Evolutionary conservation across 768 basidiomycete species (phyloP).

Genomic region (Rhodocollybia butyracea): DNA sequence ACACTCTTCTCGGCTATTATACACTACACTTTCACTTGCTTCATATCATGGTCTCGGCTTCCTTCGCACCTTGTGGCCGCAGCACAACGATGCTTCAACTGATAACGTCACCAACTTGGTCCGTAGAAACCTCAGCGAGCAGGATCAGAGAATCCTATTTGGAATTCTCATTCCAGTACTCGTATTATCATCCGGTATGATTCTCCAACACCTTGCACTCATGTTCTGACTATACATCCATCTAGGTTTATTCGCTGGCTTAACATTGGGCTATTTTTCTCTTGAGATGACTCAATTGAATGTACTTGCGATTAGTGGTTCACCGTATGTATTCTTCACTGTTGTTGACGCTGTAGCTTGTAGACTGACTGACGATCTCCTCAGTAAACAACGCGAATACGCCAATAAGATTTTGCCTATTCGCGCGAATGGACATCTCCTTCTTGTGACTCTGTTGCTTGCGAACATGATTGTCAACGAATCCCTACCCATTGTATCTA

Average conservation of each 20-base stretch:
- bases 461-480: conserved; percentile 95
- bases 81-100: background rate
- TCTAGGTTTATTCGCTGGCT: conserved; percentile 89
- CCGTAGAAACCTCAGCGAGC: background rate
- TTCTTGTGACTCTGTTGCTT: conserved; percentile 78
- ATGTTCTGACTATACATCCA: too few species aligned
- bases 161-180: conserved; percentile 72
- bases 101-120: conserved; percentile 8
- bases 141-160: background rate
- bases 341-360: background rate
- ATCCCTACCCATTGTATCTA: conserved; percentile 79
- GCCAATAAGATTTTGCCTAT: conserved; percentile 87
- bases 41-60: conserved; percentile 43
- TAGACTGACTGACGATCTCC: background rate
- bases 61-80: conserved; percentile 20
- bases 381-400: conserved; percentile 72
- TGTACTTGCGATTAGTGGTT: conserved; percentile 82
- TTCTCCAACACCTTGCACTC: too few species aligned
- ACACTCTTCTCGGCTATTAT: conserved; percentile 42
- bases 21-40: conserved; percentile 39
- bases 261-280: conserved; percentile 84
- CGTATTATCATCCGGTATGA: conserved; percentile 77
- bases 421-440: conserved; percentile 76
- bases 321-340: conserved; percentile 50
- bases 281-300: conserved; percentile 90